These are phyloP conservation scores for Parastagonospora avenae DNA, from an alignment of 2,329 filamentous ascomycete species.

Conservation along the genomic window DNA sequence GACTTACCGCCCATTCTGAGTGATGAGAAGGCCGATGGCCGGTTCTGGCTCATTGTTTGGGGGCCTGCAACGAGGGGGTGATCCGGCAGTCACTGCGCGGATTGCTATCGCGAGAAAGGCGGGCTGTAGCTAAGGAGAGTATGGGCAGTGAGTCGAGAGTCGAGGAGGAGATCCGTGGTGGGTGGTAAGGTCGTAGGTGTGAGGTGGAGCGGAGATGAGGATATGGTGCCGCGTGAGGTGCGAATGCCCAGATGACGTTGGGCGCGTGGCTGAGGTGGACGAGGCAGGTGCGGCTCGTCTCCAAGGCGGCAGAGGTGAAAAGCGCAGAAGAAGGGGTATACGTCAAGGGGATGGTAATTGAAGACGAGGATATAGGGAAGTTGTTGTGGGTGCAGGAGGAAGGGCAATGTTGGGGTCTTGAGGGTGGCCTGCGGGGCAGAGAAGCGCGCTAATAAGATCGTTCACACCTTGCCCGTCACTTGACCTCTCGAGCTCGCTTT, in stretches of 20 bases:
- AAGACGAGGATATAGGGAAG: constrained; percentile 18
- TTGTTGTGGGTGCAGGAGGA: constrained; percentile 23
- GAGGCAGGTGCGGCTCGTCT: constrained; percentile 21
- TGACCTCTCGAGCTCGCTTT: constrained; percentile 17
- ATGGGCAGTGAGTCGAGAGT: constrained; percentile 48
- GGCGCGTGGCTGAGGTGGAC: constrained; percentile 20
- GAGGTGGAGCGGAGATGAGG: constrained; percentile 27
- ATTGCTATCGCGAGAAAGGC: constrained; percentile 50
- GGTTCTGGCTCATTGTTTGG: constrained; percentile 80
- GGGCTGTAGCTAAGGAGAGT: constrained; percentile 53
- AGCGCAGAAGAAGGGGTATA: constrained; percentile 6
- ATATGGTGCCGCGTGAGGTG: constrained; percentile 28
- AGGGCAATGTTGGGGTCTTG: constrained; percentile 27
- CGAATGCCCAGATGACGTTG: constrained; percentile 24
- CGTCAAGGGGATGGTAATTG: constrained; percentile 26
- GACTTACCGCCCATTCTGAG: constrained; percentile 96
- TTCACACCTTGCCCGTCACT: constrained; percentile 12
- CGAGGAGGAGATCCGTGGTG: constrained; percentile 60
- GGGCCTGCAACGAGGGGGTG: constrained; percentile 28
- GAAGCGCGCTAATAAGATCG: constrained; percentile 22
- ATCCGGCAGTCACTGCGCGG: constrained; percentile 37
- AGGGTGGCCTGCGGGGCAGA: constrained; percentile 30
- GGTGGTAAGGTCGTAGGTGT: constrained; percentile 40
- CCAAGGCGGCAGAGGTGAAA: constrained; percentile 20
- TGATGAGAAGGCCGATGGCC: constrained; percentile 84